A percentile compares a stretch with the other conserved stretches of the same genome.
These are phyloP conservation scores for Fusarium sp. DNA, from an alignment of 2,329 filamentous ascomycete genomes.

Conservation along the genomic window DNA sequence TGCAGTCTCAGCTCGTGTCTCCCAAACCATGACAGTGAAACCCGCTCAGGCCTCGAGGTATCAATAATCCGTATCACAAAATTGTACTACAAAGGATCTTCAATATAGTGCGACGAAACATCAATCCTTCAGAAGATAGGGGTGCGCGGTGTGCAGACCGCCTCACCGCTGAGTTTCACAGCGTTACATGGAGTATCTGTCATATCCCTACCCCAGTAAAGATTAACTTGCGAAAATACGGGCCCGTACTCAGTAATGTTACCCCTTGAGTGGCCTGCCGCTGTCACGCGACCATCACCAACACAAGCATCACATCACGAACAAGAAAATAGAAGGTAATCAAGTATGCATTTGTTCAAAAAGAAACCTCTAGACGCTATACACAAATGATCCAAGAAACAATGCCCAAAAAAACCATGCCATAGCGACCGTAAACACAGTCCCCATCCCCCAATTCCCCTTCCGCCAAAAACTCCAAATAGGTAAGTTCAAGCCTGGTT, in stretches of 20 bases:
- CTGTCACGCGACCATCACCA: not conserved
- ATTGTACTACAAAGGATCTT: not conserved
- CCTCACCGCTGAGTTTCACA: not conserved
- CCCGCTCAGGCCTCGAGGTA: not conserved
- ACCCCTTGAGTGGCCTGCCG: not conserved
- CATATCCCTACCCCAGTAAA: not conserved
- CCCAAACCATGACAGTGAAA: not conserved
- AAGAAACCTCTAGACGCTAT: constrained; percentile 25
- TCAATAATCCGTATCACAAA: not conserved
- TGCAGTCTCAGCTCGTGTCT: not conserved
- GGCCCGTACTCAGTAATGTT: not conserved
- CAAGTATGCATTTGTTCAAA: constrained; percentile 11
- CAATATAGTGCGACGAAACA: not conserved
- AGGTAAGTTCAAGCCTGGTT: not conserved
- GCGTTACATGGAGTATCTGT: not conserved
- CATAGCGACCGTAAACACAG: constrained; percentile 15
- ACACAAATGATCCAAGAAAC: constrained; percentile 1
- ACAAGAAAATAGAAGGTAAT: not conserved
- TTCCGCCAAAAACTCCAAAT: constrained; percentile 14
- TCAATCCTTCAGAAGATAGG: not conserved
- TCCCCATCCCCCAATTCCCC: not conserved
- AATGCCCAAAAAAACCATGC: constrained; percentile 11
- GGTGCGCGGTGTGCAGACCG: not conserved
- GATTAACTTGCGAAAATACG: not conserved
- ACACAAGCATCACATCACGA: not conserved